Percentiles rank a stretch among this genome's conserved stretches.
Evolutionary conservation across 768 basidiomycete species (phyloP).

Genomic region (Cystofilobasidium capitatum): DNA sequence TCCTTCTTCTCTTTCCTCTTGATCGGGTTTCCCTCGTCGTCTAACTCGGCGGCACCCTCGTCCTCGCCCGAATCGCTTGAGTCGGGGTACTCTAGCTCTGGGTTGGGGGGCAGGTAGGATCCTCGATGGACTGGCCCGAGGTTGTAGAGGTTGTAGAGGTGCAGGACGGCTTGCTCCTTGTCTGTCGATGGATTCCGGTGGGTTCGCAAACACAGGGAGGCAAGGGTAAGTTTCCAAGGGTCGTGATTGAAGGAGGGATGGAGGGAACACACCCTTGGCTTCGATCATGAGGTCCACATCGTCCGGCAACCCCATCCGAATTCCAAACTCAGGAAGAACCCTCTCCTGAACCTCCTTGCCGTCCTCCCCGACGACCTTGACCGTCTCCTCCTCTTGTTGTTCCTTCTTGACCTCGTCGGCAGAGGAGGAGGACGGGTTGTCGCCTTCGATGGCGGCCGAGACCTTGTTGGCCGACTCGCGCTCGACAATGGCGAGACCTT

Average conservation of each 20-base stretch:
- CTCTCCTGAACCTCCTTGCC: conserved; percentile 12
- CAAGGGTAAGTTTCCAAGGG: neutral
- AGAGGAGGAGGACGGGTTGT: neutral
- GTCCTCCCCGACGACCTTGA: conserved; percentile 8
- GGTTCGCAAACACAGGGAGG: neutral
- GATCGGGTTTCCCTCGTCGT: conserved; percentile 14
- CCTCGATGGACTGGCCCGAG: conserved; percentile 17
- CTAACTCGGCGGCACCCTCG: conserved; percentile 7
- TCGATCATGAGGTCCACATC: conserved; percentile 33
- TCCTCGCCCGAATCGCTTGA: conserved; percentile 10
- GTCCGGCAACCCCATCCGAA: conserved; percentile 7
- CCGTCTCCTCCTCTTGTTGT: neutral
- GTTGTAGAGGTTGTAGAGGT: conserved; percentile 25
- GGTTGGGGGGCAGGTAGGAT: conserved; percentile 23
- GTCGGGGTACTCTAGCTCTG: conserved; percentile 6
- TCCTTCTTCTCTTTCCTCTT: neutral
- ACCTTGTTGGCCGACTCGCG: neutral
- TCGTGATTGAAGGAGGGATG: conserved; percentile 1
- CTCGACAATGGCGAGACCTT: conserved; percentile 5
- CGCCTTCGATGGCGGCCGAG: neutral
- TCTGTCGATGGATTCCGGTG: conserved; percentile 10
- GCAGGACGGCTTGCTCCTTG: conserved; percentile 27
- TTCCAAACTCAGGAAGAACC: conserved; percentile 12
- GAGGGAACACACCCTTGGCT: conserved; percentile 59
- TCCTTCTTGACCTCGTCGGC: neutral